Evolutionary conservation across 2,329 filamentous ascomycete genomes (phyloP).

Genomic region (Diaporthe citriasiana): DNA sequence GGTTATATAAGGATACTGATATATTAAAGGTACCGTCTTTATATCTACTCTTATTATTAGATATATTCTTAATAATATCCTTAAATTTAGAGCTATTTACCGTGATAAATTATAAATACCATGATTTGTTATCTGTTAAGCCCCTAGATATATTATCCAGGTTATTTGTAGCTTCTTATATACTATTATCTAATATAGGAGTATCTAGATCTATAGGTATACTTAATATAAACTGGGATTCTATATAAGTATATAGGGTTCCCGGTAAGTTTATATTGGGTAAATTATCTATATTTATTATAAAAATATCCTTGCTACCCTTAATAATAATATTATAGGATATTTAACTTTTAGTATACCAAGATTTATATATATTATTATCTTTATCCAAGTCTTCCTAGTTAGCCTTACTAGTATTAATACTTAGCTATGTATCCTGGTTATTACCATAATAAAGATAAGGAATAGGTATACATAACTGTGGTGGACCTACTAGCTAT

Average conservation of each 20-base stretch:
- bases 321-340: background rate
- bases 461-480: background rate
- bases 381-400: background rate
- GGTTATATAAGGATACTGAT: background rate
- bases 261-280: background rate
- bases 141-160: background rate
- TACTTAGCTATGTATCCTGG: background rate
- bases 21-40: background rate
- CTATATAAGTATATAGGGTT: background rate
- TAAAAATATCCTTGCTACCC: background rate
- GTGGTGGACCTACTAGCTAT: background rate
- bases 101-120: background rate
- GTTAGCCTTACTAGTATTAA: background rate
- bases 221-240: background rate
- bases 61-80: background rate
- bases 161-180: background rate
- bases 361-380: background rate
- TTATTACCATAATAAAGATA: background rate
- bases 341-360: background rate
- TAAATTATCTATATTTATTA: background rate
- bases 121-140: background rate
- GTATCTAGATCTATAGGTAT: background rate
- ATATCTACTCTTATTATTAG: background rate
- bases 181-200: background rate
- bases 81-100: background rate